Evolutionary conservation across 768 basidiomycete species (phyloP).

Genomic region (Neoboletus brunneissimus): DNA sequence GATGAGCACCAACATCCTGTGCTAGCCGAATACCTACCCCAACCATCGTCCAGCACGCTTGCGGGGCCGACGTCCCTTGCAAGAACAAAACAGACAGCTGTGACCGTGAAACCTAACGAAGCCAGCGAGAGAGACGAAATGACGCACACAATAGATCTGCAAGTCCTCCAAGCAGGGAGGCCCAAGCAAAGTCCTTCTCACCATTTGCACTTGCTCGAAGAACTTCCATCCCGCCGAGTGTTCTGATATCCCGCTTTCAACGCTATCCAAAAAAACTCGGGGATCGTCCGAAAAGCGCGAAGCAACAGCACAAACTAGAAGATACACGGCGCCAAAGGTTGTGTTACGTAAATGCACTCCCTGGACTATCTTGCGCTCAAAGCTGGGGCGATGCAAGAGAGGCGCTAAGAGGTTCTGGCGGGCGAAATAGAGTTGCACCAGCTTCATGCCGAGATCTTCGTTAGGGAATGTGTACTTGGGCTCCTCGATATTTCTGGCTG

Average conservation of each 20-base stretch:
- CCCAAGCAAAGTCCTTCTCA: slow-evolving; percentile 55
- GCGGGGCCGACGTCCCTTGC: slow-evolving; percentile 57
- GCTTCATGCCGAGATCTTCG: slow-evolving; percentile 42
- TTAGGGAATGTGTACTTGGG: slow-evolving; percentile 47
- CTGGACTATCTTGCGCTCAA: slow-evolving; percentile 48
- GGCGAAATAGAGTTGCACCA: slow-evolving; percentile 67
- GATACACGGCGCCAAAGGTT: slow-evolving; percentile 55
- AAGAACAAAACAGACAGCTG: slow-evolving; percentile 56
- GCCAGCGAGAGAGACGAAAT: slow-evolving; percentile 3
- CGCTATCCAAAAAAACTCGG: slow-evolving; percentile 42
- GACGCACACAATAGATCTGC: slow-evolving; percentile 60
- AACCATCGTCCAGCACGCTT: slow-evolving; percentile 65
- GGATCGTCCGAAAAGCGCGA: slow-evolving; percentile 55
- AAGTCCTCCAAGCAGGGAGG: slow-evolving; percentile 65
- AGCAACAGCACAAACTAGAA: slow-evolving; percentile 71
- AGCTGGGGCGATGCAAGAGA: slow-evolving; percentile 70
- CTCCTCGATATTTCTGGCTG: slow-evolving; percentile 16
- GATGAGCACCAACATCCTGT: slow-evolving; percentile 59
- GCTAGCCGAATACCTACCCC: slow-evolving; percentile 58
- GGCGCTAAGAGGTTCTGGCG: slow-evolving; percentile 57
- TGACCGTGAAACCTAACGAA: not conserved
- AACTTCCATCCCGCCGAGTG: slow-evolving; percentile 55
- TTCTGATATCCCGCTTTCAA: slow-evolving; percentile 27
- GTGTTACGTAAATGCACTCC: slow-evolving; percentile 49
- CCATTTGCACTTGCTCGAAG: slow-evolving; percentile 52